Evolutionary conservation across 2,329 filamentous ascomycete species (phyloP).

Genomic region (Neofusicoccum sp.): DNA sequence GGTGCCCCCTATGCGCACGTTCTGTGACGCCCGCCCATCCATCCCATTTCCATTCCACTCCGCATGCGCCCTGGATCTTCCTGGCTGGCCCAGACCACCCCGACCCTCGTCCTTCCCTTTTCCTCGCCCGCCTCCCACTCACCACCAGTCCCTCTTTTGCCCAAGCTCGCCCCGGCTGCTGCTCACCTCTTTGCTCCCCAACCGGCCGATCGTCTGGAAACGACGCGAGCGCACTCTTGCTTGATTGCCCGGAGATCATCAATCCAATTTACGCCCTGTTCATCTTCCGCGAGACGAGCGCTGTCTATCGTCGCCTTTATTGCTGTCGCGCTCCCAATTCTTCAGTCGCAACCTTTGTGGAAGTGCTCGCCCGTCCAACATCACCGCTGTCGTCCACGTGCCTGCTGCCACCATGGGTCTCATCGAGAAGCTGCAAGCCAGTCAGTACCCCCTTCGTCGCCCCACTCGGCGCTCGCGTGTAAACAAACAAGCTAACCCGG

Average conservation of each 20-base stretch:
- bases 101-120: slow-evolving; percentile 8
- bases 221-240: neutral
- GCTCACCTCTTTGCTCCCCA: neutral
- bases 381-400: neutral
- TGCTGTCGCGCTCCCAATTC: slow-evolving; percentile 2
- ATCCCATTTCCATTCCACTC: slow-evolving; percentile 7
- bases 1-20: neutral
- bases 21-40: neutral
- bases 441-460: slow-evolving; percentile 27
- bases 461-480: neutral
- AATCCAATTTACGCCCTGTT: neutral
- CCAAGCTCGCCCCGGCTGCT: slow-evolving; percentile 10
- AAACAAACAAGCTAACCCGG: neutral
- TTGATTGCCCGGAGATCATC: slow-evolving; percentile 6
- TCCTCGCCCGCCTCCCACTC: slow-evolving; percentile 9
- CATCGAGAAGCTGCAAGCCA: slow-evolving; percentile 41
- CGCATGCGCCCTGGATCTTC: slow-evolving; percentile 1
- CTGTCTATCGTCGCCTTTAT: slow-evolving; percentile 11
- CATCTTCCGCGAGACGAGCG: neutral
- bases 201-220: slow-evolving; percentile 6
- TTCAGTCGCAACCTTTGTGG: neutral
- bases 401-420: slow-evolving; percentile 34
- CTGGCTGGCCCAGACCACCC: slow-evolving; percentile 14
- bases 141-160: slow-evolving; percentile 11
- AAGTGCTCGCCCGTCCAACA: neutral